Evolutionary conservation across 106 monocot species (phyloP), one percentile per base, ranked within the genome.

Genomic region (Dendrobium chrysotoxum): DNA sequence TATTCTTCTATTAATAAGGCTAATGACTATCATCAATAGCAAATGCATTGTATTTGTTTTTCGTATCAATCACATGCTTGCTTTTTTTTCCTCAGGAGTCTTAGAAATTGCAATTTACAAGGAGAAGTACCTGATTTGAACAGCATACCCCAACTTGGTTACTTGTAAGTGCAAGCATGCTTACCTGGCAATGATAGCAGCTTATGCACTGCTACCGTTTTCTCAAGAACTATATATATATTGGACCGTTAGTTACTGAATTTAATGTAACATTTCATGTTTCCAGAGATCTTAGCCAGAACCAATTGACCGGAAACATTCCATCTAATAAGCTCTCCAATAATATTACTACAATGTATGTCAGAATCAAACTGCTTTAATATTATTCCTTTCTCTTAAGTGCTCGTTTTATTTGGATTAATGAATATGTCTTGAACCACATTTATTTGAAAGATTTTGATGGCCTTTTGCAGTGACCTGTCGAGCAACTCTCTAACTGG

Each of bases 221-320:
- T 61, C 61, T n/a, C 42, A 74, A 40, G 41, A 21, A 40, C n/a
- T 41, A 1, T 23, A 75, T 42, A 61, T 28, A 13, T 38, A 45
- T 77, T 71, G 53, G 28, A 61, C 40, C 17, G 45, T 40, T 45
- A 55, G 2, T 75, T 35, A 40, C 75, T 16, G 13, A 38, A 75
- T 61, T 53, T 84, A 61, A 86, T 42, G 55, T 26, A 75, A 28
- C 9, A 3, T 7, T 75, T 82, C 21, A 68, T 83, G 44, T 87
- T 85, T 77, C 0, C 92, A 95, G 95, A 87, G 95, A 95, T 86
- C 95, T 95, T 23, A 92, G 95, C 75, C 84, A 73, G 84, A 95
- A 95, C 79, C 79, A 85, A 77, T 85, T 95, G 74, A 81, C 83
- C 46, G 95, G 95, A 80, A 23, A 70, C 53, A 88, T 95, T 84